Percentiles rank a stretch among this genome's conserved stretches.
Evolutionary conservation across 2,329 filamentous ascomycete species (phyloP).

Genomic region (Nigrospora osmanthi): DNA sequence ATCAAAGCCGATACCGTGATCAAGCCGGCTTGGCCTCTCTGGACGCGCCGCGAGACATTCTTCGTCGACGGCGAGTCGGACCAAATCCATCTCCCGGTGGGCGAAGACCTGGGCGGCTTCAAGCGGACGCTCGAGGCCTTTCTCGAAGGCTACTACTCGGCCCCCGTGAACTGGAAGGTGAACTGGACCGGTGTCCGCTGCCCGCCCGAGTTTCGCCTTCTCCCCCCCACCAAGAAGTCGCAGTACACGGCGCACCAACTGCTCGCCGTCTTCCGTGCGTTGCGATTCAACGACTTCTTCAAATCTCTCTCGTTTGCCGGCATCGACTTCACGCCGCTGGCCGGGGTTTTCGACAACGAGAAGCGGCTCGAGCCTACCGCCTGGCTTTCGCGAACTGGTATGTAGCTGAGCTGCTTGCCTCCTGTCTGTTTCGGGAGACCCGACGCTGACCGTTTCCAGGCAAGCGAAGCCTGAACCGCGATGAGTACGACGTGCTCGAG

Average conservation of each 20-base stretch:
- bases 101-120: constrained; percentile 47
- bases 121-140: constrained; percentile 48
- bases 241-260: constrained; percentile 43
- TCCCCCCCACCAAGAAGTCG: constrained; percentile 29
- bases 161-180: constrained; percentile 43
- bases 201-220: constrained; percentile 45
- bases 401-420: constrained; percentile 6
- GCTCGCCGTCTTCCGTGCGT: constrained; percentile 46
- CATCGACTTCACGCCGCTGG: constrained; percentile 38
- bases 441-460: constrained; percentile 3
- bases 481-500: constrained; percentile 37
- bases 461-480: constrained; percentile 35
- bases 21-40: constrained; percentile 51
- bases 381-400: constrained; percentile 45
- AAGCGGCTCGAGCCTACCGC: constrained; percentile 38
- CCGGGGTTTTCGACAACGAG: constrained; percentile 32
- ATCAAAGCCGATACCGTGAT: constrained; percentile 46
- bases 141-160: constrained; percentile 41
- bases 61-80: constrained; percentile 43
- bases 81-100: constrained; percentile 44
- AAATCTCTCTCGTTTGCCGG: constrained; percentile 47
- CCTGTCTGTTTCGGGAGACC: too few relatives aligned
- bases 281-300: constrained; percentile 53
- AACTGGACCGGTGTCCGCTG: constrained; percentile 34
- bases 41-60: constrained; percentile 45